Evolutionary conservation across 2,329 filamentous ascomycete species (phyloP), one percentile per base, ranked within the genome.

Genomic region (Pseudocercospora ulei): DNA sequence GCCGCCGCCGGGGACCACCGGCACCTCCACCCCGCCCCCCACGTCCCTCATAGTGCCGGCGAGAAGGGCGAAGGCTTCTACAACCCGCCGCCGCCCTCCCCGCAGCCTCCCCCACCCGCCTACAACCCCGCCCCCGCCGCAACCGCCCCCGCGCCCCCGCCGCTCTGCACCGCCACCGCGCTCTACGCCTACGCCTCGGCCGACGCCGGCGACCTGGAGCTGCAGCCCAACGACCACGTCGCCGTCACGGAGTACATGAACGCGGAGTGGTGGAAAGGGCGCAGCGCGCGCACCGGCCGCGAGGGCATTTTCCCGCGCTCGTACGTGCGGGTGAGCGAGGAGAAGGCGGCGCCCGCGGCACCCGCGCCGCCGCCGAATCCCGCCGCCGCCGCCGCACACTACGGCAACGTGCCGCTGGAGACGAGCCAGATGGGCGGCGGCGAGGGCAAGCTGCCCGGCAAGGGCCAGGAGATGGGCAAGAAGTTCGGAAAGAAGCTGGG

Each of bases 261-360:
- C 64, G 76, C 79, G 47, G 87, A 96, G 64, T 96, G 88, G 88
- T 95, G 86, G 85, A 80, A 85, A 70, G 19, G 88, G 88, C 51
- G 76, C 75, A 53, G 94, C 93, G 64, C 69, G 80, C 56, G 85
- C 37, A 93, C 86, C 5, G 80, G 80, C 39, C 67, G 75, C 51
- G 84, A 93, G 65, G 88, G 88, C 54, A 94, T 96, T 60, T 96
- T 96, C 72, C 88, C 88, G n/a, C 76, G 80, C 52, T 85, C 75
- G 60, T 96, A 96, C 59, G 87, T 93, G 34, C 71, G 68, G 47
- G 68, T 83, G 35, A 65, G 82, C 35, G 78, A 87, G 52, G 71
- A 80, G 50, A 77, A 80, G 61, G 51, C 60, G 37, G 53, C 65
- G 46, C 60, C 57, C 52, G 62, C 57, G 42, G 65, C 59, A 33